These are phyloP conservation scores for Coelastrella sp. DNA, from an alignment of 139 green algal species.

Conservation along the genomic window DNA sequence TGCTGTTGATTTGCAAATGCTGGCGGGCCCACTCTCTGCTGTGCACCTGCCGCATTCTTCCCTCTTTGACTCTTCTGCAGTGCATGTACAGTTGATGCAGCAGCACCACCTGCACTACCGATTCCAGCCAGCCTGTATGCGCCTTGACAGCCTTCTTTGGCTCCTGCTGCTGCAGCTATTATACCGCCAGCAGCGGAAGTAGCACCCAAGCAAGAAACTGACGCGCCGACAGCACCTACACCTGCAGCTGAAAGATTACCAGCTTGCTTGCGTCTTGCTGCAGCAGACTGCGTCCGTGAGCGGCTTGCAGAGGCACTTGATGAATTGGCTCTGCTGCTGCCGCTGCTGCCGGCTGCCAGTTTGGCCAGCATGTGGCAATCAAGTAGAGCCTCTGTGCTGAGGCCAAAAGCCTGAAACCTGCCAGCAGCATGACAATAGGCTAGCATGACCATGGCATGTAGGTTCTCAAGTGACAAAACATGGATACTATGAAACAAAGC, in stretches of 20 bases:
- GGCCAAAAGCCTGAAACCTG: slow-evolving; percentile 42
- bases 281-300: not conserved
- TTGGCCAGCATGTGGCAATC: not conserved
- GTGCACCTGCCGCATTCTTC: not conserved
- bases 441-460: too few species aligned
- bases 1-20: not conserved
- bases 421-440: not conserved
- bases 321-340: not conserved
- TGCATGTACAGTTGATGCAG: not conserved
- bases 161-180: too few species aligned
- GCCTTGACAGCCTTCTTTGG: too few species aligned
- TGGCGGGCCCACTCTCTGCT: not conserved
- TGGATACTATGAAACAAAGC: too few species aligned
- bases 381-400: not conserved
- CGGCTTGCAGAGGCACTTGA: not conserved
- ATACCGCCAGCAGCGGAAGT: too few species aligned
- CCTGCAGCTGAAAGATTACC: not conserved
- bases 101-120: too few species aligned
- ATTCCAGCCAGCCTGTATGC: too few species aligned
- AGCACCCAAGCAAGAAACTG: too few species aligned
- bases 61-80: not conserved
- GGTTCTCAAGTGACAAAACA: too few species aligned
- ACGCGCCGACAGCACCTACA: too few species aligned
- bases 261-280: not conserved
- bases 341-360: not conserved